These are phyloP conservation scores for Puccinia triticina DNA, from an alignment of 1,284 basidiomycete genomes.

Conservation along the genomic window DNA sequence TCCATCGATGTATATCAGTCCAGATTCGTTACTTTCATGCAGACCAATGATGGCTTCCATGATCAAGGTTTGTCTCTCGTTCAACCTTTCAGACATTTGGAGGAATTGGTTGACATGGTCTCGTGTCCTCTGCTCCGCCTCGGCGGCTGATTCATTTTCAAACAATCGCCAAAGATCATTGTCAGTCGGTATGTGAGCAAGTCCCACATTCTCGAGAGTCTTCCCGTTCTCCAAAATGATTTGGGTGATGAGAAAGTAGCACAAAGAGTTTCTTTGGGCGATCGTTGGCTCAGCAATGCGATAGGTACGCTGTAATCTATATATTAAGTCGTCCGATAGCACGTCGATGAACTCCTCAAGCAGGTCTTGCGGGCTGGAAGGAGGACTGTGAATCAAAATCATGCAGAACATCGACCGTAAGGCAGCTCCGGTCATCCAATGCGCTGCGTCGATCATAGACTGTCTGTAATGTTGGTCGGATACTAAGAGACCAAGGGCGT, in stretches of 20 bases:
- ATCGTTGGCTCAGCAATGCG: neutral
- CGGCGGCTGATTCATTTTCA: no score
- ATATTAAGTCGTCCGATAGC: neutral
- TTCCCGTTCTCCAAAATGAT: neutral
- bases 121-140: no score
- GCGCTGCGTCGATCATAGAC: neutral
- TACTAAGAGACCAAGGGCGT: neutral
- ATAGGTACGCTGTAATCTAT: neutral
- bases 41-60: no score
- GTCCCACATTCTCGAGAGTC: neutral
- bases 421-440: neutral
- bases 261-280: neutral
- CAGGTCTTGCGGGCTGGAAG: neutral
- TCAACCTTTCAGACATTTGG: no score
- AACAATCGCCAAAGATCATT: no score
- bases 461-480: neutral
- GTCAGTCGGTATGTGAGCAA: neutral
- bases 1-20: no score
- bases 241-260: neutral
- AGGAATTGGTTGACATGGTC: no score
- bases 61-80: no score
- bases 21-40: no score
- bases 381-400: constrained; percentile 3
- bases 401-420: neutral
- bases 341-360: neutral